These are phyloP conservation scores for Mycena metata DNA, from an alignment of 768 basidiomycete species.

Conservation along the genomic window DNA sequence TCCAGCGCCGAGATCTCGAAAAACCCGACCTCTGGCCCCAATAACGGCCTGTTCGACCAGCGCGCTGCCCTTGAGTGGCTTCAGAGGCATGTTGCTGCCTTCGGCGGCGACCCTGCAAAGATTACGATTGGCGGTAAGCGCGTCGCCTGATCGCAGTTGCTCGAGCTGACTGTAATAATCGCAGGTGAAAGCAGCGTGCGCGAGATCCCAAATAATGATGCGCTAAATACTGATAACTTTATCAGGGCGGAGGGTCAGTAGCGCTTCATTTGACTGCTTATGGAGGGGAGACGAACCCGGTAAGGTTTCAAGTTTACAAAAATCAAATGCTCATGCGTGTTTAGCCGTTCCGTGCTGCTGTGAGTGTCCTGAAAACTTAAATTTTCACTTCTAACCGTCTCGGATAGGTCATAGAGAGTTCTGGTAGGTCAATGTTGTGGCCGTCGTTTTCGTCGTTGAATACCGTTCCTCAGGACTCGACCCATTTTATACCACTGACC, in stretches of 20 bases:
- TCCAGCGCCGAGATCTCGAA: conserved; percentile 43
- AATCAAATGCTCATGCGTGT: neutral
- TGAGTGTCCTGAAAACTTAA: neutral
- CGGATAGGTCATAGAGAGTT: conserved; percentile 32
- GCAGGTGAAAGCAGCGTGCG: conserved; percentile 52
- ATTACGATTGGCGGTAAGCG: conserved; percentile 45
- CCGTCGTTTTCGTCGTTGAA: neutral
- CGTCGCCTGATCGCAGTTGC: neutral
- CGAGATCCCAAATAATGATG: neutral
- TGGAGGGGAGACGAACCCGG: conserved; percentile 38
- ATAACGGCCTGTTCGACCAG: conserved; percentile 54
- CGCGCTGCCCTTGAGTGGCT: conserved; percentile 53
- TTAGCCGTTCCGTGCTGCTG: conserved; percentile 40
- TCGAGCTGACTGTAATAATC: neutral
- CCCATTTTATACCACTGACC: conserved; percentile 35
- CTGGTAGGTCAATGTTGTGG: conserved; percentile 18
- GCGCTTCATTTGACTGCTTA: conserved; percentile 36
- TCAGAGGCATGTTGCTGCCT: conserved; percentile 48
- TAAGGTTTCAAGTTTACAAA: neutral
- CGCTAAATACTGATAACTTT: neutral
- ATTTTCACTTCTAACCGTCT: neutral
- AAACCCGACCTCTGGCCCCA: conserved; percentile 45
- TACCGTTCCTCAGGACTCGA: conserved; percentile 28
- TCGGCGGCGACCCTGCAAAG: conserved; percentile 45
- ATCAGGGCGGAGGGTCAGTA: conserved; percentile 37